Evolutionary conservation across 805 yeast species (phyloP), one percentile per base, ranked within the genome.

Genomic region (Phaffomyces opuntiae): DNA sequence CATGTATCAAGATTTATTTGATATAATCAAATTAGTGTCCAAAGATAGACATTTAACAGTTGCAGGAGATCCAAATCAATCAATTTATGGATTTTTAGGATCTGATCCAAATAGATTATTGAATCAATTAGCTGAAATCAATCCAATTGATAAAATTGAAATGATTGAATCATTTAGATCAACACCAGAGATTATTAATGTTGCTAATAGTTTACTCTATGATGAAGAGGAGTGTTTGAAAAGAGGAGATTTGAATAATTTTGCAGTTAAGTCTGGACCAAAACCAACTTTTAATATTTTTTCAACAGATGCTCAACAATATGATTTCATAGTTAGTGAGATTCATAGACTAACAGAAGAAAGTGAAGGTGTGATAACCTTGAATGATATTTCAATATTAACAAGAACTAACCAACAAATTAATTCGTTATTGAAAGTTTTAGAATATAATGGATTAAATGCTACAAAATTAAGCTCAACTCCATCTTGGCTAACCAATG

Each of bases 11-110:
- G 68, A 67, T 9, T 62, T 83, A 19, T 54, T 76, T 25, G 68
- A 69, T 17, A 57, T 83, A 2, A 62, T 81, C 5, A 56, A 60
- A 5, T 57, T 67, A 1, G 62, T 77, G 3, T 51, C 70, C 0
- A 48, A 47, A 8, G 53, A 54, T 3, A 71, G 75, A 44, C 89
- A 84, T 58, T 54, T 85, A 33, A 73, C 82, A 2, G 60, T 84
- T 17, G 83, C 88, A 5, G 90, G 90, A 1, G 91, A 85, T 61
- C 75, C 80, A 1, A 71, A 78, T 57, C 91, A 85, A 61, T 73
- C 84, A 43, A 80, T 85, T 27, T 85, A 81, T 57, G 80, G 71
- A 27, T 85, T 85, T 57, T 56, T 83, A 36, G 87, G 87, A 0
- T 68, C 81, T 0, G 66, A 68, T 38, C 67, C 68, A 1, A 43